A percentile compares a stretch with the other conserved stretches of the same genome.
Conservation (phyloP, 1,284 basidiomycete species). For the Moesziomyces aphidis region DNA sequence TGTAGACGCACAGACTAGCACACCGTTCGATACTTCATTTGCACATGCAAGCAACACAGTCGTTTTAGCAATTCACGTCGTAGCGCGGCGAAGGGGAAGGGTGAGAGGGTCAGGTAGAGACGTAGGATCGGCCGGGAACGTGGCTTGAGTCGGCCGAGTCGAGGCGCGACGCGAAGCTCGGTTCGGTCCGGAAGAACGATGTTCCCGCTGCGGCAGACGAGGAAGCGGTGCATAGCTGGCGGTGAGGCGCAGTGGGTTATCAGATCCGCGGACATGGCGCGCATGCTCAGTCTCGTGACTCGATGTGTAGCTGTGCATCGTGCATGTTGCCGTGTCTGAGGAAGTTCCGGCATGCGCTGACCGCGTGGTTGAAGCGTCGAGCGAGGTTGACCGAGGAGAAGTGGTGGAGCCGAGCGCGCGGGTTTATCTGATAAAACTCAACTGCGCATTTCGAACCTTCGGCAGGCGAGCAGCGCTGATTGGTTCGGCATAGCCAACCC, state of each 20-base stretch:
- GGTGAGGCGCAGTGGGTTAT: neutral
- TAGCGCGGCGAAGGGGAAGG: neutral
- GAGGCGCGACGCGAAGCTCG: neutral
- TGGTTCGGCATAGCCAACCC: neutral
- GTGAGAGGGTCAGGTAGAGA: neutral
- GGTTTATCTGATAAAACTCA: neutral
- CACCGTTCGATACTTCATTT: neutral
- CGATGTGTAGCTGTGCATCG: neutral
- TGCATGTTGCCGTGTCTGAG: neutral
- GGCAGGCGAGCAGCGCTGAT: neutral
- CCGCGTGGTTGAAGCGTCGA: neutral
- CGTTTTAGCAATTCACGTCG: neutral
- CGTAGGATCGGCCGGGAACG: neutral
- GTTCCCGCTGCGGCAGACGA: neutral
- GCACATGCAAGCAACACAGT: slow-evolving; percentile 2
- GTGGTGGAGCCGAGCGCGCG: neutral
- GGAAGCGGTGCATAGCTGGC: too few species aligned
- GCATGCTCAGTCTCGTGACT: neutral
- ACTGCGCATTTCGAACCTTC: neutral
- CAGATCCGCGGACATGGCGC: slow-evolving; percentile 5
- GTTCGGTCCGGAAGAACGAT: neutral
- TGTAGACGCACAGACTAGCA: neutral
- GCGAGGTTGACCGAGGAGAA: too few species aligned
- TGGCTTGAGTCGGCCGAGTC: too few species aligned
- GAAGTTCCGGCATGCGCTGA: neutral